Percentiles rank a stretch among this genome's conserved stretches.
These are phyloP conservation scores for Neodidymelliopsis sp. DNA, from an alignment of 2,329 filamentous ascomycete genomes.

Conservation along the genomic window DNA sequence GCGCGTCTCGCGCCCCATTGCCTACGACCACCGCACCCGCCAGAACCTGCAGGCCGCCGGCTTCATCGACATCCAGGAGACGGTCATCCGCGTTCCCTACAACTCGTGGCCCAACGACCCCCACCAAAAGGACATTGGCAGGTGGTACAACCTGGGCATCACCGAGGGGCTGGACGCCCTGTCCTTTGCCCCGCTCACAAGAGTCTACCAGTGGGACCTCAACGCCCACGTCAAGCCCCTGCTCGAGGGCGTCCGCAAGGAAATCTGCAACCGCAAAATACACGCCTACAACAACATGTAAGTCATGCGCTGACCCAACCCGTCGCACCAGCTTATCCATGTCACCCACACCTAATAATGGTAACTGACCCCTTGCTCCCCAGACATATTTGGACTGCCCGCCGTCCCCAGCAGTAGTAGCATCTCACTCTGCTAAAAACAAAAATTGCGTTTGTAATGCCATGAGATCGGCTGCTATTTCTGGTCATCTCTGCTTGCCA, in stretches of 20 bases:
- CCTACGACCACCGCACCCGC: conserved; percentile 68
- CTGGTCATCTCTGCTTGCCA: conserved; percentile 21
- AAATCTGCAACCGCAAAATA: conserved; percentile 72
- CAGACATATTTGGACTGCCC: conserved; percentile 58
- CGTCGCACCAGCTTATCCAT: conserved; percentile 36
- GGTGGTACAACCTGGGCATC: conserved; percentile 85
- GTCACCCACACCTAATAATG: conserved; percentile 29
- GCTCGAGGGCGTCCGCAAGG: conserved; percentile 67
- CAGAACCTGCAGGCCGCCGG: conserved; percentile 72
- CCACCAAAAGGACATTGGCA: conserved; percentile 71
- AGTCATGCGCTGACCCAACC: conserved; percentile 58
- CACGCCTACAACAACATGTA: conserved; percentile 80
- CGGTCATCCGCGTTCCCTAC: conserved; percentile 72
- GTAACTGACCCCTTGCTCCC: conserved; percentile 44
- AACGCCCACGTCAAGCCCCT: conserved; percentile 69
- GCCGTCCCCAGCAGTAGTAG: conserved; percentile 54
- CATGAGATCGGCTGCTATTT: conserved; percentile 18
- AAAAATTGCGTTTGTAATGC: conserved; percentile 25
- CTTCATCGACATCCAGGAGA: conserved; percentile 80
- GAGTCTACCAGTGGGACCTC: conserved; percentile 66
- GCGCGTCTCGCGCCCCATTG: conserved; percentile 68
- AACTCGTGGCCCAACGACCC: conserved; percentile 75
- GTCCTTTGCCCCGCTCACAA: conserved; percentile 75
- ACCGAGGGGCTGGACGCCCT: conserved; percentile 76
- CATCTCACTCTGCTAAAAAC: conserved; percentile 11